Percentiles rank a stretch among this genome's conserved stretches.
These are phyloP conservation scores for Wallacemonas rigidus DNA, from an alignment of 208 protist species.

Conservation along the genomic window DNA sequence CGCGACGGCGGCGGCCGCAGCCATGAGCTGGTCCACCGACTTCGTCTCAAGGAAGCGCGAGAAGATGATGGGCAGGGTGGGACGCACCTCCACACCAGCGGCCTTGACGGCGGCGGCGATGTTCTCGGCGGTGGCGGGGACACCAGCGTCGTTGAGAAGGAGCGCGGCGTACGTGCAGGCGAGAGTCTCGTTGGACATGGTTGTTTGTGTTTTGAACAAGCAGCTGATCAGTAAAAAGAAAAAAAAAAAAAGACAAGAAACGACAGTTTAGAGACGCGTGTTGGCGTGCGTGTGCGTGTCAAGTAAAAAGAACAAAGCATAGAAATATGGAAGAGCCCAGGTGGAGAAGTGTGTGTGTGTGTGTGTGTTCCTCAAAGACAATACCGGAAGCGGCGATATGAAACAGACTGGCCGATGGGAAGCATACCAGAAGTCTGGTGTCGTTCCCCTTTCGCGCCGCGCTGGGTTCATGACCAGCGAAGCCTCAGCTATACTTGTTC, in stretches of 20 bases:
- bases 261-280: no score
- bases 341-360: no score
- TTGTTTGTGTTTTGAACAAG: slow-evolving; percentile 13
- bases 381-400: no score
- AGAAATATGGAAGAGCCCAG: no score
- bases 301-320: no score
- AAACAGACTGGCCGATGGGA: no score
- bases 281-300: no score
- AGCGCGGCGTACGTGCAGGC: slow-evolving; percentile 87
- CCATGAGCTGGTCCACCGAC: slow-evolving; percentile 66
- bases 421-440: no score
- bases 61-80: slow-evolving; percentile 83
- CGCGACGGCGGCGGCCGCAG: slow-evolving; percentile 48
- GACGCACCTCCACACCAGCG: slow-evolving; percentile 67
- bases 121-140: slow-evolving; percentile 74
- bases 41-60: slow-evolving; percentile 84
- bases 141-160: slow-evolving; percentile 74
- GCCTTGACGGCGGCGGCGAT: slow-evolving; percentile 67
- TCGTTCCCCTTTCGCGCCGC: no score
- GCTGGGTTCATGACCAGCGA: no score
- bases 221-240: not conserved
- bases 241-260: slow-evolving; percentile 17
- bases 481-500: no score
- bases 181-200: slow-evolving; percentile 69
- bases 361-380: no score